A percentile compares a stretch with the other conserved stretches of the same genome.
Evolutionary conservation across 768 basidiomycete species (phyloP).

Genomic region (Agrocybe praecox): DNA sequence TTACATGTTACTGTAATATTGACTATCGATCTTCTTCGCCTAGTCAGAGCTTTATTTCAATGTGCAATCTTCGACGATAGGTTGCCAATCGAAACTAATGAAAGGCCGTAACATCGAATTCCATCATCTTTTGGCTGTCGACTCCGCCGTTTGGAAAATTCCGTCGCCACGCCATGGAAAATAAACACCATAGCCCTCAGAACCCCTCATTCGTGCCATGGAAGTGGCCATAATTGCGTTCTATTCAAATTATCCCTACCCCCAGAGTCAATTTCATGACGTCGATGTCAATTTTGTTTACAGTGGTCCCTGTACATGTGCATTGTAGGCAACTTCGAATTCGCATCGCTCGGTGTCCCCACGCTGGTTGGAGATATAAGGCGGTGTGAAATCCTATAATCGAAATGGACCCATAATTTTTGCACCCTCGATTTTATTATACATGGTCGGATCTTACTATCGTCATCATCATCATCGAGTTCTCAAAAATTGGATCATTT

Average conservation of each 20-base stretch:
- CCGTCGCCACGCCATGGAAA: too few species aligned
- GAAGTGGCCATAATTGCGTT: too few species aligned
- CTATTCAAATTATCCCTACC: too few species aligned
- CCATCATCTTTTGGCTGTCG: too few species aligned
- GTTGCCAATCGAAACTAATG: not conserved
- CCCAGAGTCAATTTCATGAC: too few species aligned
- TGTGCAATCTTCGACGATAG: not conserved
- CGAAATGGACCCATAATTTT: slow-evolving; percentile 1
- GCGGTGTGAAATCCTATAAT: not conserved
- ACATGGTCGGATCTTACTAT: slow-evolving; percentile 7
- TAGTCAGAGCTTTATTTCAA: not conserved
- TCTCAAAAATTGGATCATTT: not conserved
- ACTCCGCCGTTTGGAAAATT: too few species aligned
- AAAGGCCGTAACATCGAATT: too few species aligned
- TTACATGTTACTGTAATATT: not conserved
- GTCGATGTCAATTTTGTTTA: not conserved
- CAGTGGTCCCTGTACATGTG: not conserved
- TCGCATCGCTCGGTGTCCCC: not conserved
- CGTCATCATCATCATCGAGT: slow-evolving; percentile 5
- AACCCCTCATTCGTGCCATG: too few species aligned
- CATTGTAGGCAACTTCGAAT: not conserved
- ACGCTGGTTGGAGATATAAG: not conserved
- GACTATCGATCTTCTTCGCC: not conserved
- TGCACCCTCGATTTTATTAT: slow-evolving; percentile 5
- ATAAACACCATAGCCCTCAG: too few species aligned